Conservation (phyloP, 441 rosid genomes). For the Corymbia calophylla region DNA sequence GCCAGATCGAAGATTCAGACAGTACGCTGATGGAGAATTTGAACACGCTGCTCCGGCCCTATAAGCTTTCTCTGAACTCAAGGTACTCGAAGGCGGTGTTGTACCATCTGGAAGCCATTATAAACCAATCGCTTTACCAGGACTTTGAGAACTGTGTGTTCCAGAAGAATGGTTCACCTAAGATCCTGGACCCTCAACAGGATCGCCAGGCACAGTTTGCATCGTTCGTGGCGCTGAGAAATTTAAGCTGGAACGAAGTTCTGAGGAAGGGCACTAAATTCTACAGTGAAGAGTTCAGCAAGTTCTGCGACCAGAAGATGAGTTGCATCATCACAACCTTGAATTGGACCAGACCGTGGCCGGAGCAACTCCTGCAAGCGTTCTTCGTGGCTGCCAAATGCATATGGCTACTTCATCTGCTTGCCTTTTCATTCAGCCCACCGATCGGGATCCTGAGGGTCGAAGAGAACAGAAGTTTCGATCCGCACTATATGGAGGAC, state of each 20-base stretch:
- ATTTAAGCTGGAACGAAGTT: constrained; percentile 95
- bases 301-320: constrained; percentile 96
- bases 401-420: constrained; percentile 89
- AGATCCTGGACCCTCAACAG: constrained; percentile 62
- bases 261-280: constrained; percentile 82
- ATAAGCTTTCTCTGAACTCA: constrained; percentile 53
- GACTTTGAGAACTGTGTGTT: constrained; percentile 82
- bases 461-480: constrained; percentile 62
- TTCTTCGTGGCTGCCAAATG: constrained; percentile 91
- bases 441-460: constrained; percentile 67
- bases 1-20: constrained; percentile 74
- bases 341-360: constrained; percentile 90
- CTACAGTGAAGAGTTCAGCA: constrained; percentile 91
- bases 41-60: constrained; percentile 56
- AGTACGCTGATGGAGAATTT: constrained; percentile 40
- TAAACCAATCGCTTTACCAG: constrained; percentile 76
- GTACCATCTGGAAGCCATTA: constrained; percentile 71
- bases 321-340: constrained; percentile 63
- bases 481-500: constrained; percentile 84
- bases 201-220: constrained; percentile 69
- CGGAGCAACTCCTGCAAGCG: constrained; percentile 75
- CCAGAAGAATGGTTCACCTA: constrained; percentile 71
- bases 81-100: constrained; percentile 59
- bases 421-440: constrained; percentile 86
- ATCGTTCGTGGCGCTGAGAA: constrained; percentile 68